Conservation (phyloP, 371 early-diverging fungal species). For the Polyrhizophydium stewartii region DNA sequence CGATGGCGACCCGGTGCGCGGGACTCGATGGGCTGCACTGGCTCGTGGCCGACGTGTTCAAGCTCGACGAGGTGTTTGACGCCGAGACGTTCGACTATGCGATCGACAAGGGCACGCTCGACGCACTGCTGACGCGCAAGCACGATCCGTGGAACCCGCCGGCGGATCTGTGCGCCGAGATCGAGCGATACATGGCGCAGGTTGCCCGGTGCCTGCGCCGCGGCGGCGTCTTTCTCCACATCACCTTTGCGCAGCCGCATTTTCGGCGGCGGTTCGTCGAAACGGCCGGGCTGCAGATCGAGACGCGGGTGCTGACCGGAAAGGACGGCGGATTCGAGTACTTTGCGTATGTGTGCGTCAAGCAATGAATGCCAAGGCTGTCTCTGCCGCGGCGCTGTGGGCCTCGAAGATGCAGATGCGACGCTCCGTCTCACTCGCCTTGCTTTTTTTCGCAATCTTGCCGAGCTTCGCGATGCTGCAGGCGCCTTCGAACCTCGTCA, state of each 20-base stretch:
- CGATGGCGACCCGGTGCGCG: conserved; percentile 63
- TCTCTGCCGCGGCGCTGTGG: too few species aligned
- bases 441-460: too few species aligned
- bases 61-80: conserved; percentile 11
- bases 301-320: conserved; percentile 5
- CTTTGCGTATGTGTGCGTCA: conserved; percentile 15
- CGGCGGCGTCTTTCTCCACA: conserved; percentile 77
- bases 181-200: conserved; percentile 69
- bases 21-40: conserved; percentile 62
- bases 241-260: conserved; percentile 90
- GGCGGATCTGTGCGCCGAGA: conserved; percentile 57
- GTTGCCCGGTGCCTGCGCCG: conserved; percentile 68
- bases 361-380: too few species aligned
- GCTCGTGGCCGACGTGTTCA: conserved; percentile 76
- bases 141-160: conserved; percentile 84
- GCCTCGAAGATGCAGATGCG: too few species aligned
- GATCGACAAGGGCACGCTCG: conserved; percentile 73
- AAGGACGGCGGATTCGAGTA: conserved; percentile 21
- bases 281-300: conserved; percentile 10
- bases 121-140: conserved; percentile 29
- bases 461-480: too few species aligned
- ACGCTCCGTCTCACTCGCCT: too few species aligned
- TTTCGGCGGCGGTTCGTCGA: conserved; percentile 72
- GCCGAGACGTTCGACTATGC: conserved; percentile 62
- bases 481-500: too few species aligned